These are phyloP conservation scores for Termitomyces sp. DNA, from an alignment of 768 basidiomycete species.

Conservation along the genomic window DNA sequence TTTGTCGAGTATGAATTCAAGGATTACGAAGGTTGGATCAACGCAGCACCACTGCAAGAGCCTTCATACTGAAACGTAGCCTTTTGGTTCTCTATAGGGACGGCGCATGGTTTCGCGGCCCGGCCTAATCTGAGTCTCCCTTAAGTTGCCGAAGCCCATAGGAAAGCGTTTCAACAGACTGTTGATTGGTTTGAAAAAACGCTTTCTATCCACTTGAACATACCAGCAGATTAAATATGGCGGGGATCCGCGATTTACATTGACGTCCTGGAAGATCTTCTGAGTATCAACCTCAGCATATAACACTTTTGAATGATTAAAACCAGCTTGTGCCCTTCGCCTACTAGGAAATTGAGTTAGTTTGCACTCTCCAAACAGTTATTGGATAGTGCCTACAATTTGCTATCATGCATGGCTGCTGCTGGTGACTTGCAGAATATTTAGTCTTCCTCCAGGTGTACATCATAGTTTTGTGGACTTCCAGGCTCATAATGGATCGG, in stretches of 20 bases:
- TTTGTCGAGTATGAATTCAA: slow-evolving; percentile 20
- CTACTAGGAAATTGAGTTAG: too few relatives aligned
- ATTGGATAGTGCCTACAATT: too few relatives aligned
- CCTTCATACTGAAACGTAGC: neutral
- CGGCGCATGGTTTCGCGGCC: slow-evolving; percentile 21
- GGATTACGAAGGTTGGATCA: slow-evolving; percentile 16
- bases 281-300: too few relatives aligned
- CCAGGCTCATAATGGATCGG: too few relatives aligned
- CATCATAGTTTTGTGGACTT: neutral
- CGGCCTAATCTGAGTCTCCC: slow-evolving; percentile 19
- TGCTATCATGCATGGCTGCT: too few relatives aligned
- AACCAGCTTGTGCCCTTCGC: too few relatives aligned
- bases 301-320: too few relatives aligned
- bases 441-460: neutral
- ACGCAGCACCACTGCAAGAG: neutral
- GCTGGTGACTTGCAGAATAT: neutral
- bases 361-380: neutral
- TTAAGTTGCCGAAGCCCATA: slow-evolving; percentile 18
- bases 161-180: slow-evolving; percentile 20
- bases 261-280: too few relatives aligned
- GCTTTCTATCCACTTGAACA: neutral
- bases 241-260: neutral
- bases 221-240: neutral
- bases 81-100: slow-evolving; percentile 11
- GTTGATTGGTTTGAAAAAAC: slow-evolving; percentile 19